Conservation (phyloP, 2,329 filamentous ascomycete species). For the Hypocreales sp. region DNA sequence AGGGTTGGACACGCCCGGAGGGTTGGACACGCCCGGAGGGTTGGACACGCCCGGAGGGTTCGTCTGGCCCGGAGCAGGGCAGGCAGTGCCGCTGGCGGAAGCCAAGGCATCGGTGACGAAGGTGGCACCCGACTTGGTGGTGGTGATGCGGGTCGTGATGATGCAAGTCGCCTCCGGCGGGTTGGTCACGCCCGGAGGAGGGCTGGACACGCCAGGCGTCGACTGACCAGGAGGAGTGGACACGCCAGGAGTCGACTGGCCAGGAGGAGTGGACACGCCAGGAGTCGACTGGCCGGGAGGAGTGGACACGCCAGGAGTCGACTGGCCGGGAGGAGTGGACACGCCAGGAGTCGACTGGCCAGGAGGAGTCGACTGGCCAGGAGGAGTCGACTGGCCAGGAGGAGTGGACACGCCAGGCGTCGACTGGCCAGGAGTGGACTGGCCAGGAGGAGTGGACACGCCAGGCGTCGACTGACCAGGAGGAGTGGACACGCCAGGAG, state of each 20-base stretch:
- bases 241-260: conserved; percentile 2
- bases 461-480: no score
- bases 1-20: no score
- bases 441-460: neutral
- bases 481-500: no score
- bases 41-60: no score
- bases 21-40: no score
- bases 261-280: conserved; percentile 1
- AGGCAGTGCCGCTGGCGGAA: no score
- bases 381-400: conserved; percentile 1
- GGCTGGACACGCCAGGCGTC: conserved; percentile 1
- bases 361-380: conserved; percentile 4
- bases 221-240: conserved; percentile 3
- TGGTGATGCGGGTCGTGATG: no score
- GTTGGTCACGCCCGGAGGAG: no score
- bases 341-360: conserved; percentile 2
- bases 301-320: conserved; percentile 2
- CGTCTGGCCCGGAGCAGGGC: no score
- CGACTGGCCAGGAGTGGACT: neutral
- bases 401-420: neutral
- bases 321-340: conserved; percentile 5
- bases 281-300: conserved; percentile 1
- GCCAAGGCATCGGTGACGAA: no score
- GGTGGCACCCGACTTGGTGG: no score
- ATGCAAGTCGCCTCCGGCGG: no score